phyloP scores from a whole-genome alignment of 371 early-diverging fungal genomes.

The Coemansia sp. region DNA sequence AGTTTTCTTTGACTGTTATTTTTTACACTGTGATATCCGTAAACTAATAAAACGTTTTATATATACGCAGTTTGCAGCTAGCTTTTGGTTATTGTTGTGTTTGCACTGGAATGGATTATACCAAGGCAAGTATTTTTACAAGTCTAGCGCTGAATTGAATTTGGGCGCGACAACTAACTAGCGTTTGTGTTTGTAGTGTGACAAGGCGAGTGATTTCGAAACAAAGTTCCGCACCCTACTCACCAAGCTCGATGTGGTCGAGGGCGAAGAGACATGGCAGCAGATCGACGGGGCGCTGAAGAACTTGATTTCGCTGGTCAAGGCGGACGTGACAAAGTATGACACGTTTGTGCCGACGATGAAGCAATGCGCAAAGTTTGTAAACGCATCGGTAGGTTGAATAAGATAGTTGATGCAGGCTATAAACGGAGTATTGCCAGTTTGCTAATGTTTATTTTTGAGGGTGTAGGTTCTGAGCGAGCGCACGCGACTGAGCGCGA shows the following conservation, averaged over 20 bases:
- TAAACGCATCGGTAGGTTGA: conserved; percentile 30
- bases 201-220: conserved; percentile 50
- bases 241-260: conserved; percentile 43
- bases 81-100: neutral
- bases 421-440: too few relatives aligned
- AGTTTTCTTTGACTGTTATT: neutral
- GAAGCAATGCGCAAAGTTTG: conserved; percentile 26
- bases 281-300: conserved; percentile 44
- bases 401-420: too few relatives aligned
- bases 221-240: conserved; percentile 45
- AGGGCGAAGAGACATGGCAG: conserved; percentile 52
- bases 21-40: neutral
- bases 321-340: conserved; percentile 48
- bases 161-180: too few relatives aligned
- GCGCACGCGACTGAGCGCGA: conserved; percentile 50
- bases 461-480: conserved; percentile 42
- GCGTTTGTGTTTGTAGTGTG: conserved; percentile 37
- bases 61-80: too few relatives aligned
- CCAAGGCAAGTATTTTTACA: conserved; percentile 23
- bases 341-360: conserved; percentile 42
- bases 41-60: neutral
- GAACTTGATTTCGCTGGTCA: conserved; percentile 34
- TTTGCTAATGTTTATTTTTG: conserved; percentile 7
- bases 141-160: too few relatives aligned
- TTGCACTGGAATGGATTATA: conserved; percentile 37